A percentile compares a stretch with the other conserved stretches of the same genome.
Evolutionary conservation across 1,284 basidiomycete genomes (phyloP).

Genomic region (Pseudozyma sp.): DNA sequence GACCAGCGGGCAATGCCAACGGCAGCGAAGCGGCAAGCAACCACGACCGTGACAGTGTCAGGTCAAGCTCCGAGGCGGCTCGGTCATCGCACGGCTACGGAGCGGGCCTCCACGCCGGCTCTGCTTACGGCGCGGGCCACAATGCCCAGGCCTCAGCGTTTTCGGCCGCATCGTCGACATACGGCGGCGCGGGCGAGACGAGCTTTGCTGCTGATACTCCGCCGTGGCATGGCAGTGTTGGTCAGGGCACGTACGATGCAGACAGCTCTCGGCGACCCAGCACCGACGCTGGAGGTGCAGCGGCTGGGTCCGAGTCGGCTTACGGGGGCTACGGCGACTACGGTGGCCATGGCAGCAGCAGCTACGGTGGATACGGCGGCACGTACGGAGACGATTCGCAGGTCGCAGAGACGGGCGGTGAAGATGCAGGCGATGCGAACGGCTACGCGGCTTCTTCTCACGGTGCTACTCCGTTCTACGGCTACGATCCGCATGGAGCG

Average conservation of each 20-base stretch:
- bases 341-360: conserved; percentile 31
- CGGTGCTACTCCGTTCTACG: conserved; percentile 47
- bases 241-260: conserved; percentile 10
- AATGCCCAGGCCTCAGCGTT: conserved; percentile 25
- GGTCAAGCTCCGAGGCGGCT: conserved; percentile 31
- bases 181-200: conserved; percentile 34
- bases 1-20: conserved; percentile 9
- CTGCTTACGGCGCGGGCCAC: conserved; percentile 16
- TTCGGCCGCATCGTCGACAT: conserved; percentile 32
- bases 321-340: conserved; percentile 32
- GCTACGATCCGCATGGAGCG: conserved; percentile 60
- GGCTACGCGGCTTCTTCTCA: conserved; percentile 22
- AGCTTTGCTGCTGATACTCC: conserved; percentile 39
- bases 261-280: conserved; percentile 32
- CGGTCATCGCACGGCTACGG: conserved; percentile 16
- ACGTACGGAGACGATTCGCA: conserved; percentile 24
- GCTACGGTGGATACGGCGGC: conserved; percentile 29
- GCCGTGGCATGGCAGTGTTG: conserved; percentile 29
- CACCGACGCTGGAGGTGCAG: conserved; percentile 13
- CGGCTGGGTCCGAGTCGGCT: conserved; percentile 21
- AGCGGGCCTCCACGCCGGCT: conserved; percentile 12
- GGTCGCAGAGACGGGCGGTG: conserved; percentile 14
- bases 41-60: conserved; percentile 35
- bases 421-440: conserved; percentile 22
- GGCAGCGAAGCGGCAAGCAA: conserved; percentile 30